Conservation (phyloP, 108 stramenopile species). For the Cylindrotheca closterium region DNA sequence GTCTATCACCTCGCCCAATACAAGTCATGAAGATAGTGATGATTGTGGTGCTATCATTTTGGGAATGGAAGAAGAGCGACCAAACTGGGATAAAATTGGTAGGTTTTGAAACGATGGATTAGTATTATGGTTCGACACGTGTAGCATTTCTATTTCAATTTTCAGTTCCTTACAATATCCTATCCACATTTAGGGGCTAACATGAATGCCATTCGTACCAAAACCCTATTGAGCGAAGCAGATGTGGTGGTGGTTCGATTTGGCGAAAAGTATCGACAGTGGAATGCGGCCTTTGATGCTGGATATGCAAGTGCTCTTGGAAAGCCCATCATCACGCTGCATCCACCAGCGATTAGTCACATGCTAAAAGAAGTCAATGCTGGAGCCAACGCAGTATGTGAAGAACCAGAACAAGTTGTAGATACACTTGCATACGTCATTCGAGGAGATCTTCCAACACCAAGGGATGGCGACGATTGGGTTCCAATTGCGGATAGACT, state of each 20-base stretch:
- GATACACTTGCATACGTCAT: conserved; percentile 85
- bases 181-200: conserved; percentile 61
- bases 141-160: too few species aligned
- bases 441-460: conserved; percentile 70
- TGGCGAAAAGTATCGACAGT: conserved; percentile 86
- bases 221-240: conserved; percentile 66
- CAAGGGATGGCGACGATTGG: conserved; percentile 66
- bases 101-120: too few species aligned
- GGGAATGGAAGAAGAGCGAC: conserved; percentile 79
- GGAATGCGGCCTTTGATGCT: conserved; percentile 89
- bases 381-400: conserved; percentile 67
- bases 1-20: conserved; percentile 64
- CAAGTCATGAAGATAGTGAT: conserved; percentile 82
- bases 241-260: conserved; percentile 90
- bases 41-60: conserved; percentile 87
- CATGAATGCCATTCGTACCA: conserved; percentile 82
- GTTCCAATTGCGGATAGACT: conserved; percentile 78
- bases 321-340: conserved; percentile 79
- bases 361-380: conserved; percentile 92
- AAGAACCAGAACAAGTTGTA: conserved; percentile 77
- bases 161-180: too few species aligned
- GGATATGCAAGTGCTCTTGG: conserved; percentile 80
- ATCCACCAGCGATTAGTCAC: conserved; percentile 76
- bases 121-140: too few species aligned
- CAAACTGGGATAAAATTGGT: conserved; percentile 75